phyloP scores from a whole-genome alignment of 805 yeast genomes.

The Teunomyces gatunensis region DNA sequence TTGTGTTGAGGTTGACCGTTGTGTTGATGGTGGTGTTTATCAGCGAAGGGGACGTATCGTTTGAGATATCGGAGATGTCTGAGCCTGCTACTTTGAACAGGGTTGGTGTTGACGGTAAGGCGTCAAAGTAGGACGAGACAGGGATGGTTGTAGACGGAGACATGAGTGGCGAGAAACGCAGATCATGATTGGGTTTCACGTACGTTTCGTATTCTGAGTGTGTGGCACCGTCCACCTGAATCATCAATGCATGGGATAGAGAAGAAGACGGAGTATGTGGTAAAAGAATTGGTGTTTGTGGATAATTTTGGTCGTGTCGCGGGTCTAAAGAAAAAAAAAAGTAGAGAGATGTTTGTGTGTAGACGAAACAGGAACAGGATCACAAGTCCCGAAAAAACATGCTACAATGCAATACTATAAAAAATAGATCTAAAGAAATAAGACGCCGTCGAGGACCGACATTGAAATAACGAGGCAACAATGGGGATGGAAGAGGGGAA shows the following conservation, averaged over 20 bases:
- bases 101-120: constrained; percentile 23
- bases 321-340: not conserved
- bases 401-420: too few relatives aligned
- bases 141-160: not conserved
- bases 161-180: not conserved
- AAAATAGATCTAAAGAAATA: too few relatives aligned
- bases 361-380: too few relatives aligned
- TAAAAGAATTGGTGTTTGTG: not conserved
- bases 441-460: too few relatives aligned
- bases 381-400: too few relatives aligned
- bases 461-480: too few relatives aligned
- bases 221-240: constrained; percentile 4
- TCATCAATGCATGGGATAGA: constrained; percentile 5
- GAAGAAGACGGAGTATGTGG: not conserved
- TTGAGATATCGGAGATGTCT: constrained; percentile 20
- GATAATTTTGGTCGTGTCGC: constrained; percentile 1
- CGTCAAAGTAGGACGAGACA: constrained; percentile 5
- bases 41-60: constrained; percentile 26
- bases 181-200: not conserved
- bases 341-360: not conserved
- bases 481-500: too few relatives aligned
- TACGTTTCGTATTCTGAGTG: constrained; percentile 2
- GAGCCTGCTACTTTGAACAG: constrained; percentile 25
- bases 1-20: not conserved
- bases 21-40: constrained; percentile 9